A percentile compares a stretch with the other conserved stretches of the same genome.
These are phyloP conservation scores for Sechiopsis laciniata DNA, from an alignment of 306 rosid species.

Conservation along the genomic window DNA sequence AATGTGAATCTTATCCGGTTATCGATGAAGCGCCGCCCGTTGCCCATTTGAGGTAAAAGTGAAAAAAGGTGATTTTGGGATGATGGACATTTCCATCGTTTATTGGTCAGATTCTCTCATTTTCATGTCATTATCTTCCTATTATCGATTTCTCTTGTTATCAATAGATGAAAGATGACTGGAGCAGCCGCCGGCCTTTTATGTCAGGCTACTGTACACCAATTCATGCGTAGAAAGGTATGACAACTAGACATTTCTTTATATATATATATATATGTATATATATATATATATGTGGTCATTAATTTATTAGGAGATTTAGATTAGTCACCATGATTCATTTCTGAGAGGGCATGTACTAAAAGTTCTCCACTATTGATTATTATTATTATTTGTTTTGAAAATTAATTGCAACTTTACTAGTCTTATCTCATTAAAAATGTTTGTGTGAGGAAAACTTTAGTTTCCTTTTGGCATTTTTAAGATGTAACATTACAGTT, in stretches of 20 bases:
- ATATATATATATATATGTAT: too few species aligned
- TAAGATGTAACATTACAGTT: neutral
- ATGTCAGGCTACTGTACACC: neutral
- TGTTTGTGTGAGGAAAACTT: neutral
- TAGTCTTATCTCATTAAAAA: neutral
- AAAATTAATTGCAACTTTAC: neutral
- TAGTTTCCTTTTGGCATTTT: neutral
- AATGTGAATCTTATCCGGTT: neutral
- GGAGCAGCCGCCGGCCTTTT: neutral
- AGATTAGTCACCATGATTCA: neutral
- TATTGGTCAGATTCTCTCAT: conserved; percentile 4
- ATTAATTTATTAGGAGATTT: neutral
- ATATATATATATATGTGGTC: too few species aligned
- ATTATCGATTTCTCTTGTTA: neutral
- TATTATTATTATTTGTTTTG: neutral
- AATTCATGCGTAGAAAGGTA: conserved; percentile 4
- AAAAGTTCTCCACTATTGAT: neutral
- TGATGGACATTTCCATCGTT: neutral
- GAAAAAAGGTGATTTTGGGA: conserved; percentile 5
- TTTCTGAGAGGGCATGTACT: neutral
- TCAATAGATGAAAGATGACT: neutral
- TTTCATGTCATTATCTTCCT: conserved; percentile 9
- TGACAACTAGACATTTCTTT: neutral
- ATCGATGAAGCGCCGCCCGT: neutral
- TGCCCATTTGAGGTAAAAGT: conserved; percentile 1